A percentile compares a stretch with the other conserved stretches of the same genome.
Evolutionary conservation across 1,284 basidiomycete genomes (phyloP).

Genomic region (Melampsora abietis-canadensis): DNA sequence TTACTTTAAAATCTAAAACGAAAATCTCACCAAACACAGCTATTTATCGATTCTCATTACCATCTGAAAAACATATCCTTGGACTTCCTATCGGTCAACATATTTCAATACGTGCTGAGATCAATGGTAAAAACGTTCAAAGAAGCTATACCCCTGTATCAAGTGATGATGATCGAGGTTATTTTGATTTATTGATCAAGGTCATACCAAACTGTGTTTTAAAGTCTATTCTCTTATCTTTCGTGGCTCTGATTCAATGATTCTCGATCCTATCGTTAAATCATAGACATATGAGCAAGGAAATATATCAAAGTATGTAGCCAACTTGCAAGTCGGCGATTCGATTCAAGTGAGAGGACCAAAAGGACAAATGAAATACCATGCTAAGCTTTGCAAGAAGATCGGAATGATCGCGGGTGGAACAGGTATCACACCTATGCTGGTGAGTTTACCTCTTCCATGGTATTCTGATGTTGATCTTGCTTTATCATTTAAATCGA

Average conservation of each 20-base stretch:
- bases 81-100: conserved; percentile 96
- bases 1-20: conserved; percentile 75
- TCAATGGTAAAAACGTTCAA: conserved; percentile 82
- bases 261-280: conserved; percentile 15
- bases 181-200: conserved; percentile 96
- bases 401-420: conserved; percentile 94
- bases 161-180: conserved; percentile 82
- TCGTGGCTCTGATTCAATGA: neutral
- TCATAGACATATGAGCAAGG: conserved; percentile 86
- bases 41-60: conserved; percentile 88
- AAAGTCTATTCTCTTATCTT: neutral
- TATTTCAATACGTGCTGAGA: conserved; percentile 83
- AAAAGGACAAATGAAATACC: conserved; percentile 71
- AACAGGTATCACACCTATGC: conserved; percentile 94
- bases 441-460: conserved; percentile 52
- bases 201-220: conserved; percentile 55
- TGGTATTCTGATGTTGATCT: neutral
- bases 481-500: conserved; percentile 41
- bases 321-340: conserved; percentile 76
- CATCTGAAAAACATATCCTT: conserved; percentile 68
- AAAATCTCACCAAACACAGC: conserved; percentile 92
- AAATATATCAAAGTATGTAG: conserved; percentile 85
- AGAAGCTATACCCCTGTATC: conserved; percentile 94
- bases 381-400: conserved; percentile 65
- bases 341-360: conserved; percentile 86